Evolutionary conservation across 345 rosid genomes (phyloP), one percentile per base, ranked within the genome.

Genomic region (Syzygium aqueum): DNA sequence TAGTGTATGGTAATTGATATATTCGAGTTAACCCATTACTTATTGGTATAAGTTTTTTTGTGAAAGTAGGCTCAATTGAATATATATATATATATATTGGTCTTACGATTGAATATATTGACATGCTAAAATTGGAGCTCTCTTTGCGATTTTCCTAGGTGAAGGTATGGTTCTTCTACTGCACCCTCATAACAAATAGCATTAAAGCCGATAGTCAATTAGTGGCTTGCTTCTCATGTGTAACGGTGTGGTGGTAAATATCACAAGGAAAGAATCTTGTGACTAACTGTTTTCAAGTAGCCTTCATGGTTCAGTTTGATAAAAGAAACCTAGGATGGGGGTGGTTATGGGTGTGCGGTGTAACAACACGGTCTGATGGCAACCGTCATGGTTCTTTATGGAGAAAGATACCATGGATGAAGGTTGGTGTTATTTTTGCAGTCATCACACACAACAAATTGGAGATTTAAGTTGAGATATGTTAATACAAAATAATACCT

Each of bases 331-430:
- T 23, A 0, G 4, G 9, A 23, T 27, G 1, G 3, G 63, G 63
- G 28, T 57, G 28, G 63, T n/a, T 1, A 2, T 30, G 22, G 43
- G 10, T 16, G 21, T 30, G 40, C 3, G 22, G 11, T 28, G 43
- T 16, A 65, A 43, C 22, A 65, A 16, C 40, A 30, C 0, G 5
- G 23, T 30, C 4, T 0, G 43, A 65, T 30, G 22, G 11, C 17
- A 3, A 11, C 11, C 43, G 30, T 16, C 43, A 16, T 16, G 37
- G 23, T 16, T 65, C 22, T 30, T 16, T 16, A 0, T 0, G 11
- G 17, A 65, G 10, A 30, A 65, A 17, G 43, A 8, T 40, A 16
- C 77, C 22, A 30, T 28, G 11, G 12, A 73, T 17, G 80, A 33
- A 8, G 46, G 21, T 33, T 25, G 23, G 9, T 21, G n/a, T 73